Percentiles rank a stretch among this genome's conserved stretches.
These are phyloP conservation scores for Pseudogymnoascus sp. DNA, from an alignment of 2,329 filamentous ascomycete species.

Conservation along the genomic window DNA sequence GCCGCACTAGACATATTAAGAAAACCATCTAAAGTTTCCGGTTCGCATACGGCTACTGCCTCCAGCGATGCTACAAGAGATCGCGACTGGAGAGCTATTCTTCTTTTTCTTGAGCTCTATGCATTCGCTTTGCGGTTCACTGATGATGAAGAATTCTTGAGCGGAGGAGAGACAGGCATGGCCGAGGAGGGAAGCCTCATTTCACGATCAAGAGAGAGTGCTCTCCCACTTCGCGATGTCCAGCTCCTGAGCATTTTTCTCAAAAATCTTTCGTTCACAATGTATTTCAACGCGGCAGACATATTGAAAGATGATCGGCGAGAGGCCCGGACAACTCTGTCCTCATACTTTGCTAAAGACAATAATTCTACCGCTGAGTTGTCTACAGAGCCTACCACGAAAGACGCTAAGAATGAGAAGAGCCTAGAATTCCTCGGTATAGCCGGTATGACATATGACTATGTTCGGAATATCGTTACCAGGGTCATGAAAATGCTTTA, in stretches of 20 bases:
- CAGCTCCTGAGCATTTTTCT: slow-evolving; percentile 72
- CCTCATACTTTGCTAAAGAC: slow-evolving; percentile 34
- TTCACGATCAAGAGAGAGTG: slow-evolving; percentile 52
- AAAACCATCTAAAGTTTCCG: slow-evolving; percentile 14
- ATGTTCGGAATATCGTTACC: slow-evolving; percentile 73
- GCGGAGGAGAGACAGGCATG: slow-evolving; percentile 40
- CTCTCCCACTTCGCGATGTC: slow-evolving; percentile 64
- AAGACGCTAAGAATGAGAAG: background rate
- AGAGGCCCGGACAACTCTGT: slow-evolving; percentile 33
- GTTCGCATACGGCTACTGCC: background rate
- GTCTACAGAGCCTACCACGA: background rate
- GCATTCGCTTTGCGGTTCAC: slow-evolving; percentile 87
- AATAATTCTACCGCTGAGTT: slow-evolving; percentile 7
- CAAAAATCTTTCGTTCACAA: slow-evolving; percentile 81
- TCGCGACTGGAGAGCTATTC: slow-evolving; percentile 75
- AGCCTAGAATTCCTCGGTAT: slow-evolving; percentile 45
- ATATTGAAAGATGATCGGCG: slow-evolving; percentile 39
- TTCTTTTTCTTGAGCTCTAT: slow-evolving; percentile 91
- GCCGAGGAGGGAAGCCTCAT: slow-evolving; percentile 34
- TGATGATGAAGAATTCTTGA: slow-evolving; percentile 93
- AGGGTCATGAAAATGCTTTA: slow-evolving; percentile 81
- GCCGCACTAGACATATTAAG: slow-evolving; percentile 47
- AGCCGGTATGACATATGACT: slow-evolving; percentile 66
- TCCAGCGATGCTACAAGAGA: slow-evolving; percentile 19
- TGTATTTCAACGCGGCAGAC: slow-evolving; percentile 77